These are phyloP conservation scores for Hemerocallis citrina DNA, from an alignment of 106 monocot species.

Conservation along the genomic window DNA sequence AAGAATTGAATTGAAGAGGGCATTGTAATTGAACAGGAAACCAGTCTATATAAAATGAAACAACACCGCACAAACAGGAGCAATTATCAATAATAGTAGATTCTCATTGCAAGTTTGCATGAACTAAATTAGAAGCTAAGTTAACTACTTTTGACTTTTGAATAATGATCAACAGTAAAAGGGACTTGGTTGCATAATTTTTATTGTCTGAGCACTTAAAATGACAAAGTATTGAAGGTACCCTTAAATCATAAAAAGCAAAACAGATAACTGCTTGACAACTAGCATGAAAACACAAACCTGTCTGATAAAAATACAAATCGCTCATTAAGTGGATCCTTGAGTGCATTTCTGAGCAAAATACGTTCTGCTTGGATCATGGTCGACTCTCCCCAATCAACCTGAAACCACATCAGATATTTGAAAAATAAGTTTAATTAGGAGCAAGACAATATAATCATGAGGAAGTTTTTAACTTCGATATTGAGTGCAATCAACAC, in stretches of 20 bases:
- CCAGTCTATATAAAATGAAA: too few species aligned
- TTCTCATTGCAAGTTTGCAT: too few species aligned
- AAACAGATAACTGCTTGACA: not conserved
- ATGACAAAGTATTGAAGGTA: not conserved
- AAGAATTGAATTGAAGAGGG: too few species aligned
- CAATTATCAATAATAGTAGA: too few species aligned
- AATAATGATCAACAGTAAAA: not conserved
- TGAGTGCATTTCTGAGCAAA: conserved; percentile 67
- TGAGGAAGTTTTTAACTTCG: too few species aligned
- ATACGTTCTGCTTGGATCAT: conserved; percentile 97
- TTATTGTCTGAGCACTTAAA: not conserved
- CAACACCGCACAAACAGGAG: too few species aligned
- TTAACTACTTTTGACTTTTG: too few species aligned
- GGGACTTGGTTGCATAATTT: too few species aligned
- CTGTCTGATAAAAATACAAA: conserved; percentile 96
- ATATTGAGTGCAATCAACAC: too few species aligned
- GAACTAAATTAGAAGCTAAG: too few species aligned
- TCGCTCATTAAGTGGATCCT: conserved; percentile 63
- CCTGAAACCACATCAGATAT: conserved; percentile 26
- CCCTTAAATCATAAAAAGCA: not conserved
- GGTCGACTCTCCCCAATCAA: conserved; percentile 97
- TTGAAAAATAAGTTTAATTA: not conserved
- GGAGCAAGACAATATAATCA: too few species aligned
- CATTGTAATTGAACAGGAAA: too few species aligned
- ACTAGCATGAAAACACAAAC: conserved; percentile 15